Evolutionary conservation across 495 filamentous ascomycete species (phyloP).

Genomic region (Aspergillus campestris): DNA sequence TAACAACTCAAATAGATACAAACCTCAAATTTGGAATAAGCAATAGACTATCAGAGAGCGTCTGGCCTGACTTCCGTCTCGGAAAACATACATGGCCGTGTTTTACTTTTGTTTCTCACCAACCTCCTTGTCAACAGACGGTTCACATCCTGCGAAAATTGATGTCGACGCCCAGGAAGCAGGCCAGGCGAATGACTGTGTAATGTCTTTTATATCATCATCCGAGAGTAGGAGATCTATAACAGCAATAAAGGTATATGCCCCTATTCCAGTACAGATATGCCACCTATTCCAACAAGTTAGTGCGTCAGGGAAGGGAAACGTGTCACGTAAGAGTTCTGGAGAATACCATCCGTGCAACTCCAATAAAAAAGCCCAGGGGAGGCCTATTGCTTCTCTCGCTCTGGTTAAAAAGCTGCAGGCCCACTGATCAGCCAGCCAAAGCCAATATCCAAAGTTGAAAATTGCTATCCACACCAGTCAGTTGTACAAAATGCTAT

Average conservation of each 20-base stretch:
- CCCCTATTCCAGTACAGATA: slow-evolving; percentile 43
- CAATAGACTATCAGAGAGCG: too few species aligned
- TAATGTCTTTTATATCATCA: not conserved
- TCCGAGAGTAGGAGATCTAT: slow-evolving; percentile 7
- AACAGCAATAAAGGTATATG: slow-evolving; percentile 20
- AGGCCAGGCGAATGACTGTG: slow-evolving; percentile 3
- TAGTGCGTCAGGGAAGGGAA: not conserved
- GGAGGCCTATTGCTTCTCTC: slow-evolving; percentile 18
- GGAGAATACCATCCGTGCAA: slow-evolving; percentile 46
- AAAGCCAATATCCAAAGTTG: slow-evolving; percentile 15
- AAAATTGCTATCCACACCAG: slow-evolving; percentile 13
- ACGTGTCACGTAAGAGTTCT: not conserved
- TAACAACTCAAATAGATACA: too few species aligned
- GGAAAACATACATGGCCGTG: too few species aligned
- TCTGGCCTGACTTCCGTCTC: too few species aligned
- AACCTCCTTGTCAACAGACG: too few species aligned
- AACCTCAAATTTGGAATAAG: too few species aligned
- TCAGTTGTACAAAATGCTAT: slow-evolving; percentile 5
- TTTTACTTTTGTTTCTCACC: too few species aligned
- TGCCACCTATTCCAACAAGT: slow-evolving; percentile 36
- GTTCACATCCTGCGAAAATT: too few species aligned
- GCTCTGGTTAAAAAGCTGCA: slow-evolving; percentile 10
- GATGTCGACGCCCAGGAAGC: too few species aligned
- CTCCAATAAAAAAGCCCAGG: slow-evolving; percentile 45
- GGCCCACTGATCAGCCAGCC: slow-evolving; percentile 20